Percentiles rank a stretch among this genome's conserved stretches.
Evolutionary conservation across 108 stramenopile species (phyloP).

Genomic region (Parietichytrium sp.): DNA sequence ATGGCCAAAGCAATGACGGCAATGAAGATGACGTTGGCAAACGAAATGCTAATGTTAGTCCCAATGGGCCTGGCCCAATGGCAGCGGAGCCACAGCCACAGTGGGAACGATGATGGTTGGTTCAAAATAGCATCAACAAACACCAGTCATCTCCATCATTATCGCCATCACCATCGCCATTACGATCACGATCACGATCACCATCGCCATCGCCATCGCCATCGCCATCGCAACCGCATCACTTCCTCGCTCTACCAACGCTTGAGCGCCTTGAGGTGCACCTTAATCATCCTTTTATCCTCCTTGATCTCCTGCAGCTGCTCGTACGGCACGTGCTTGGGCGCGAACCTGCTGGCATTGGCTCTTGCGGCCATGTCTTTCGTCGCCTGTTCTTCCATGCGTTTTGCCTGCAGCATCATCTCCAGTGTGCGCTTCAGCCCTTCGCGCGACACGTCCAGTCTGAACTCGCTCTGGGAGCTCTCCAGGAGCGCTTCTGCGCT

Average conservation of each 20-base stretch:
- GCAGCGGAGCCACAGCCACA: too few species aligned
- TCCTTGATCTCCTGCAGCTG: neutral
- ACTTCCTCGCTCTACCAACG: too few species aligned
- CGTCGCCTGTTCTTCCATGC: neutral
- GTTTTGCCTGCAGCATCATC: constrained; percentile 20
- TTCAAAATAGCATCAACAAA: neutral
- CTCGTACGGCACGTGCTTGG: neutral
- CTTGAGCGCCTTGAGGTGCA: constrained; percentile 22
- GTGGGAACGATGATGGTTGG: too few species aligned
- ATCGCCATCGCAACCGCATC: neutral
- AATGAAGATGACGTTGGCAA: too few species aligned
- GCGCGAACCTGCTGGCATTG: neutral
- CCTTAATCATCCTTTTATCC: constrained; percentile 17
- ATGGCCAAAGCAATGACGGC: too few species aligned
- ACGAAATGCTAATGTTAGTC: too few species aligned
- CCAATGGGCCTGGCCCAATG: too few species aligned
- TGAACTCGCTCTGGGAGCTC: neutral
- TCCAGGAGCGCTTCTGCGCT: neutral
- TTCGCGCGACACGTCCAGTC: neutral
- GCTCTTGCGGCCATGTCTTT: neutral
- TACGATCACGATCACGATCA: neutral
- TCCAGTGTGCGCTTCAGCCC: neutral
- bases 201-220: neutral
- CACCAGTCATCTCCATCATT: neutral
- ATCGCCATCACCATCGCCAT: neutral